Evolutionary conservation across 192 early-diverging fungal species (phyloP), one percentile per base, ranked within the genome.

Genomic region (Umbelopsis sp.): DNA sequence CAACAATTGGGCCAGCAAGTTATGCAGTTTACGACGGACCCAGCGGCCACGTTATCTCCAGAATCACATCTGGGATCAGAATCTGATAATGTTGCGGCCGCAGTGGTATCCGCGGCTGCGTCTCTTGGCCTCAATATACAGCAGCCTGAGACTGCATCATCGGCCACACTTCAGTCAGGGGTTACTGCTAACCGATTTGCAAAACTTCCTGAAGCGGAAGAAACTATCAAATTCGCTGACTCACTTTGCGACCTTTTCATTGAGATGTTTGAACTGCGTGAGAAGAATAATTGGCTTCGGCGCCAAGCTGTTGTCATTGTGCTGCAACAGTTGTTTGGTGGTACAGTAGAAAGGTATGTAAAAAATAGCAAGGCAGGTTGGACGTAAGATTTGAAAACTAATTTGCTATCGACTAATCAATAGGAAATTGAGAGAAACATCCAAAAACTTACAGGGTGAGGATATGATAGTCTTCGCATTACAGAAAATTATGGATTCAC

Each of bases 211-310:
- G 76, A 74, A 46, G 61, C 68, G 3, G 82, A 85, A 55, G 78
- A 80, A 13, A 70, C 80, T 2, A 81, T 83, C 0, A 71, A 73
- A 3, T 88, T 91, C 30, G 85, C 90, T 5, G 94, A 94, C 50
- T 86, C 90, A 12, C 68, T 95, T 9, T 88, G 92, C 66, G 93
- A 96, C 67, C 76, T 97, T 33, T 89, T 98, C 58, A 87, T 95
- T 50, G 94, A 98, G 76, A 71, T 93, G n/a, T 98, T 98, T 84
- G 96, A 96, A n/a, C 80, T 98, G 41, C 90, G 91, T 73, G 90
- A 88, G 61, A 86, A 87, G 46, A 91, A 89, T 74, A 97, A 96
- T 75, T 97, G 92, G 92, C 79, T 97, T 35, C 86, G 95, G 8
- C 82, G 92, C 67, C 91, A 95, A 67, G 94, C 96, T 4, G 87